Conservation (phyloP, 192 early-diverging fungal genomes). For the Podila verticillata region DNA sequence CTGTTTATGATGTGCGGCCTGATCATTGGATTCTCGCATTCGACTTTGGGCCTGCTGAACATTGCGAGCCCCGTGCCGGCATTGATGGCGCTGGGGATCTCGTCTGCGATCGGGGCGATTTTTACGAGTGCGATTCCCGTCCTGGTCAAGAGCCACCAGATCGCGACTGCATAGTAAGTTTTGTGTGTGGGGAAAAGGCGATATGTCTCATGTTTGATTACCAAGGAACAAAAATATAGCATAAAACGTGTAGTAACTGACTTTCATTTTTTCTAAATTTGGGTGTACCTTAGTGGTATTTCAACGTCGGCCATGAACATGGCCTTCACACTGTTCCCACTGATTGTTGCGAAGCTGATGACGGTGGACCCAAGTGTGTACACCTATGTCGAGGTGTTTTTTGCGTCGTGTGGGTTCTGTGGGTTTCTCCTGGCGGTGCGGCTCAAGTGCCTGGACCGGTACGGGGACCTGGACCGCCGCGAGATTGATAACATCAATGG, state of each 20-base stretch:
- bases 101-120: slow-evolving; percentile 69
- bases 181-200: no score
- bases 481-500: slow-evolving; percentile 16
- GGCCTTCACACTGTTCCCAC: slow-evolving; percentile 40
- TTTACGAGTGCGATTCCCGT: slow-evolving; percentile 71
- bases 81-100: slow-evolving; percentile 64
- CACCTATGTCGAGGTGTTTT: slow-evolving; percentile 45
- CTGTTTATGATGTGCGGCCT: slow-evolving; percentile 64
- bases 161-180: slow-evolving; percentile 46
- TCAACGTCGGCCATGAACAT: slow-evolving; percentile 46
- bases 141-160: slow-evolving; percentile 60
- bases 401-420: slow-evolving; percentile 33
- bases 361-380: slow-evolving; percentile 25
- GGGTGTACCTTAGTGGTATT: slow-evolving; percentile 23
- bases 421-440: slow-evolving; percentile 39
- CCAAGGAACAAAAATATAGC: neutral
- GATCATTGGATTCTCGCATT: slow-evolving; percentile 63
- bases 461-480: slow-evolving; percentile 26
- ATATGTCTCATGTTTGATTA: neutral
- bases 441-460: slow-evolving; percentile 23
- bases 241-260: no score
- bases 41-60: slow-evolving; percentile 61
- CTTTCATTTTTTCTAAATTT: neutral
- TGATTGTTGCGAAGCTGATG: slow-evolving; percentile 47
- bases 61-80: slow-evolving; percentile 60